Base-by-base conservation (phyloP, 78 protist species). In the slime mould (Dictyostelium discoideum) region DNA sequence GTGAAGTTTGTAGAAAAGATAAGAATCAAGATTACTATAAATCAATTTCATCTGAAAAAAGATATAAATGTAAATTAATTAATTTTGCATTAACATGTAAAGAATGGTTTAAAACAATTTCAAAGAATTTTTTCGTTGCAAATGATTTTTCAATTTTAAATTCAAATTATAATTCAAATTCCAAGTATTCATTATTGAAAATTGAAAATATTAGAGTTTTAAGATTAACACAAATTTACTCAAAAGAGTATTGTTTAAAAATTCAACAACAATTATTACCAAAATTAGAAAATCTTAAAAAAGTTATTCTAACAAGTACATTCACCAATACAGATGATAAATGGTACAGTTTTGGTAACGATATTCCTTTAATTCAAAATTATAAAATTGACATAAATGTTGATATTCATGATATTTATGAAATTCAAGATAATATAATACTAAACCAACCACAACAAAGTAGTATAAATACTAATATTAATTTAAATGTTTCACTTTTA, bases 1-100 rank as follows among this genome's bases (percentile, higher is more conserved):
- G 37, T 73, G 80, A 73, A 73, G 37, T 73, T 29, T 24, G 20
- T 24, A 73, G 80, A 73, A 73, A 73, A 73, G 80, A 73, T 73
- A 73, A 73, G 37, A 73, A 73, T 14, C 39, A 73, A 14, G 80
- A 73, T 32, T 73, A 73, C 14, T 73, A 73, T 73, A 73, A 73
- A 73, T 13, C 42, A 0, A 24, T 29, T 13, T 32, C 80, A 73
- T 13, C n/a, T 32, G 80, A 73, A 73, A 73, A 73, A 73, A 73
- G 80, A 73, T 73, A 13, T 32, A 73, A 73, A 32, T 73, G 42
- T 14, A 73, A 73, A 29, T 14, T 73, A 29, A 4, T 73, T 3
- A 24, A n/a, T 13, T 24, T 73, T 0, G 39, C 80, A 73, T 29
- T 73, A 32, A 29, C 37, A 32, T 29, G 42, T 73, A 24, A 24